Evolutionary conservation across 2,329 filamentous ascomycete species (phyloP), one percentile per base, ranked within the genome.

Genomic region (Fusarium lateritium): DNA sequence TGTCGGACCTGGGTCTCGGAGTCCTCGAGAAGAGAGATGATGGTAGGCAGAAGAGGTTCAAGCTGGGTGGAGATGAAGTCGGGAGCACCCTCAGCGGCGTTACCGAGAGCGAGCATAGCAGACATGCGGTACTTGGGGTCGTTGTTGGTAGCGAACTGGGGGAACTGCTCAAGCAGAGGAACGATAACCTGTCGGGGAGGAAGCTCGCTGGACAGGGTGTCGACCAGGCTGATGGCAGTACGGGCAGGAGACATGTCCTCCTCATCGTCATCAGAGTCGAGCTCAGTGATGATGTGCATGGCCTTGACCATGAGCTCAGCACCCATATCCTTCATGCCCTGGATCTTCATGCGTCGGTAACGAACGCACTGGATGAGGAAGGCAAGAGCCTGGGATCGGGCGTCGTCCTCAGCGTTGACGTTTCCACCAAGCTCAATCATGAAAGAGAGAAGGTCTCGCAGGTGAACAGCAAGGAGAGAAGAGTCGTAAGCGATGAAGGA

Each of bases 31-130:
- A 98, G 87, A 75, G 89, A 90, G 60, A 98, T 86, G 62, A 98
- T 90, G 73, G 93, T 86, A 49, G 96, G 96, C 79, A 98, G 89
- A 71, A 98, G 92, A 70, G 91, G 88, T 76, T 91, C 87, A 67
- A 98, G 88, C 81, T 99, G 96, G 21, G 94, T 97, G 69, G 93
- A 94, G 76, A 98, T 94, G 81, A 98, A 99, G 80, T 99, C 96
- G 17, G 96, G 96, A 31, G 96, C 95, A 73, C 96, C 96, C 84
- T 98, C 96, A 54, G 97, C 95, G 73, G 93, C 95, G 84, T 95
- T 97, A 62, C 95, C 95, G 7, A 99, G 88, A 49, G 95, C 92
- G 67, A 98, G 86, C 77, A 98, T 96, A 81, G 93, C 94, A 56
- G 95, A 94, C 81, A 95, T 92, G 63, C 95, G 91, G 82, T 92